Evolutionary conservation across 306 rosid genomes (phyloP).

Genomic region (Vigna radiata): DNA sequence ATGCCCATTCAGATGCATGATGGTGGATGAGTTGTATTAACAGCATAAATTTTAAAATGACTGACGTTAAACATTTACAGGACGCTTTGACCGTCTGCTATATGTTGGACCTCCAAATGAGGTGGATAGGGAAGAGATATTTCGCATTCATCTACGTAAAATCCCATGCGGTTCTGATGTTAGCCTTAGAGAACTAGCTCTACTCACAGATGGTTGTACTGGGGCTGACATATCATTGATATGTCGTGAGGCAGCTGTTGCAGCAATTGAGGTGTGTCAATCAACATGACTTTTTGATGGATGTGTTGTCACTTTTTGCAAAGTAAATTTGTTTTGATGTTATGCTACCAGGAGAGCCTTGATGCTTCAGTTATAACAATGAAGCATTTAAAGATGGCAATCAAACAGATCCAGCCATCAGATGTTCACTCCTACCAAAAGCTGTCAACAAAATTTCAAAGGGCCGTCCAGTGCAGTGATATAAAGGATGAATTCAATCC

Average conservation of each 20-base stretch:
- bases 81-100: slow-evolving; percentile 88
- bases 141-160: slow-evolving; percentile 74
- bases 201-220: slow-evolving; percentile 71
- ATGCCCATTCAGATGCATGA: slow-evolving; percentile 2
- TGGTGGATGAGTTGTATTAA: slow-evolving; percentile 24
- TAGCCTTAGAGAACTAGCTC: slow-evolving; percentile 63
- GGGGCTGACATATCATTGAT: slow-evolving; percentile 87
- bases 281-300: slow-evolving; percentile 17
- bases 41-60: slow-evolving; percentile 27
- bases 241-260: slow-evolving; percentile 87
- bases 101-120: slow-evolving; percentile 92
- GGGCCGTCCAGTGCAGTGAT: slow-evolving; percentile 62
- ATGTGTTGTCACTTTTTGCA: slow-evolving; percentile 25
- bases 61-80: slow-evolving; percentile 51
- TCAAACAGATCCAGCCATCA: slow-evolving; percentile 69
- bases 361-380: slow-evolving; percentile 69
- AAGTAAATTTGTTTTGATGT: slow-evolving; percentile 31
- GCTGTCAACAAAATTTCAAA: slow-evolving; percentile 72
- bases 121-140: slow-evolving; percentile 84
- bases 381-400: slow-evolving; percentile 75
- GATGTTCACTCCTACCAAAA: slow-evolving; percentile 67
- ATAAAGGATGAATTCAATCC: slow-evolving; percentile 47
- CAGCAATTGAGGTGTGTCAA: slow-evolving; percentile 80
- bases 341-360: slow-evolving; percentile 68
- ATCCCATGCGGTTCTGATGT: slow-evolving; percentile 76